These are phyloP conservation scores for Euphorbia pulcherrima DNA, from an alignment of 345 rosid genomes.

Conservation along the genomic window DNA sequence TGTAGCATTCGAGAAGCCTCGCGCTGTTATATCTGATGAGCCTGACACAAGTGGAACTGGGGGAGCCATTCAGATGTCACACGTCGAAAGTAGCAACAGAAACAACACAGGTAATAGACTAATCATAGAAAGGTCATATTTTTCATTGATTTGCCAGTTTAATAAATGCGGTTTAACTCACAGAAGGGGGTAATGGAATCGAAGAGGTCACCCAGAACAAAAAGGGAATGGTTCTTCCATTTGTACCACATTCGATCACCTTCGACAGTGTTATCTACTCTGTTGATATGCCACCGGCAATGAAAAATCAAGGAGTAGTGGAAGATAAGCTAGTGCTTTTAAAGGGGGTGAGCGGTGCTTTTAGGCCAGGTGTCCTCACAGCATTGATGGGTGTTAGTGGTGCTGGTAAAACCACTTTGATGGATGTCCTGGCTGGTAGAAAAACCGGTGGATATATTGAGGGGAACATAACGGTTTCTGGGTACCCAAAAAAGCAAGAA, in stretches of 20 bases:
- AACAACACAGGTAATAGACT: conserved; percentile 12
- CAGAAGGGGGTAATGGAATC: conserved; percentile 5
- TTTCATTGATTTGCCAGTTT: not conserved
- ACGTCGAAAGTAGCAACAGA: not conserved
- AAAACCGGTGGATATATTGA: conserved; percentile 76
- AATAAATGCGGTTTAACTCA: not conserved
- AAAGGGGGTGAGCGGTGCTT: conserved; percentile 73
- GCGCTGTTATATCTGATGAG: conserved; percentile 36
- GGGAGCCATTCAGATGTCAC: conserved; percentile 18
- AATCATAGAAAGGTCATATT: not conserved
- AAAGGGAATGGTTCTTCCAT: conserved; percentile 78
- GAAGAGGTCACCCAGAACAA: conserved; percentile 16
- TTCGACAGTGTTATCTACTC: conserved; percentile 56
- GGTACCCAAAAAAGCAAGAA: conserved; percentile 72
- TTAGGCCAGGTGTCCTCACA: conserved; percentile 80
- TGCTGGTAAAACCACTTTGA: conserved; percentile 82
- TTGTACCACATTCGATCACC: conserved; percentile 57
- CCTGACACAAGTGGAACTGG: not conserved
- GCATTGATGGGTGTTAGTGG: conserved; percentile 79
- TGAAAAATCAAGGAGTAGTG: conserved; percentile 52
- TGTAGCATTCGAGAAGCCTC: conserved; percentile 60
- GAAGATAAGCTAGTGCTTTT: conserved; percentile 61
- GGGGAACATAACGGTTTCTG: conserved; percentile 62
- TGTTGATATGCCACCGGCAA: conserved; percentile 77
- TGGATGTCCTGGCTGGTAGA: conserved; percentile 89